A percentile compares a stretch with the other conserved stretches of the same genome.
Evolutionary conservation across 192 early-diverging fungal genomes (phyloP).

Genomic region (Pilobolus umbonatus): DNA sequence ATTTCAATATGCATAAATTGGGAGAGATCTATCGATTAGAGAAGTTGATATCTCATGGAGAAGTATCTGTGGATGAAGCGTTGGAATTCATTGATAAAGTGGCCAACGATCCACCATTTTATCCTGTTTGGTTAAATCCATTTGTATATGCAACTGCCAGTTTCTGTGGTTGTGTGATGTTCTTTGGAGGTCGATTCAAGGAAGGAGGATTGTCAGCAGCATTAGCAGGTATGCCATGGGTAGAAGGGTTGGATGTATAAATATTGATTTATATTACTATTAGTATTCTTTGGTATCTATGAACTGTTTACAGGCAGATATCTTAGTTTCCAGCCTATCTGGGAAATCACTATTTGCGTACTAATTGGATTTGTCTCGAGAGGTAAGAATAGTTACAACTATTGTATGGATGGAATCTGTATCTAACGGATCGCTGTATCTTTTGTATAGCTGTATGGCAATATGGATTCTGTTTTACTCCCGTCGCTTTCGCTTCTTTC

Average conservation of each 20-base stretch:
- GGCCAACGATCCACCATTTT: slow-evolving; percentile 45
- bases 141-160: slow-evolving; percentile 49
- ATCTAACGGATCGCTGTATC: neutral
- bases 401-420: no score
- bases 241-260: neutral
- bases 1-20: slow-evolving; percentile 67
- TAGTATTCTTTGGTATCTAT: slow-evolving; percentile 41
- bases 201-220: slow-evolving; percentile 56
- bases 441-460: slow-evolving; percentile 24
- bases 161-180: slow-evolving; percentile 60
- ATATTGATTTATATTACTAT: slow-evolving; percentile 1
- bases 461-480: slow-evolving; percentile 60
- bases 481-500: slow-evolving; percentile 55
- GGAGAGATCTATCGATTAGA: slow-evolving; percentile 59
- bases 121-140: slow-evolving; percentile 56
- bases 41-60: slow-evolving; percentile 57
- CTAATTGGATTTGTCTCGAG: slow-evolving; percentile 42
- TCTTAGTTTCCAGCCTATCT: slow-evolving; percentile 41
- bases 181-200: slow-evolving; percentile 64
- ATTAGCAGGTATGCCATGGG: slow-evolving; percentile 34
- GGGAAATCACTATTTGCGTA: slow-evolving; percentile 44
- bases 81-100: slow-evolving; percentile 59
- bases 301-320: slow-evolving; percentile 51
- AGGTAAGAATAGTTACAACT: slow-evolving; percentile 9
- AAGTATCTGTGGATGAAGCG: slow-evolving; percentile 60